Evolutionary conservation across 73 alveolate genomes (phyloP).

Genomic region (Blepharisma stoltei): DNA sequence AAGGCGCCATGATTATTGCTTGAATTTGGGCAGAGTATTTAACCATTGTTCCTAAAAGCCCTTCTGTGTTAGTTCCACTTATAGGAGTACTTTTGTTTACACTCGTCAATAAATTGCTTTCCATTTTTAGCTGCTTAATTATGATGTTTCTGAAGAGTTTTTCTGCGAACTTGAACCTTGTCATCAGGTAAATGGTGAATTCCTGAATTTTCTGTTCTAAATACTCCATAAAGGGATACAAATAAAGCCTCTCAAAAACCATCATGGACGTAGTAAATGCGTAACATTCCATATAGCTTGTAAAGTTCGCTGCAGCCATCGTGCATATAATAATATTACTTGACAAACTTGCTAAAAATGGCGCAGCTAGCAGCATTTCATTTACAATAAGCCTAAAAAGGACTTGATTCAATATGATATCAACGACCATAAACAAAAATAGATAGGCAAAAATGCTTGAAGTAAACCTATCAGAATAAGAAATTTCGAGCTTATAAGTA

Average conservation of each 20-base stretch:
- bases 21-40: slow-evolving; percentile 54
- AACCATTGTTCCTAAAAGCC: slow-evolving; percentile 51
- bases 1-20: slow-evolving; percentile 55
- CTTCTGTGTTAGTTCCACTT: slow-evolving; percentile 66
- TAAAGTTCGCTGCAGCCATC: slow-evolving; percentile 65
- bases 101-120: slow-evolving; percentile 40
- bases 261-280: slow-evolving; percentile 47
- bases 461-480: slow-evolving; percentile 48
- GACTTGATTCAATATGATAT: slow-evolving; percentile 42
- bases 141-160: slow-evolving; percentile 40
- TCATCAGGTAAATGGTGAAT: slow-evolving; percentile 38
- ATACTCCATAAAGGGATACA: slow-evolving; percentile 62
- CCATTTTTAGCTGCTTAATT: slow-evolving; percentile 42
- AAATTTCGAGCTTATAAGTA: slow-evolving; percentile 53
- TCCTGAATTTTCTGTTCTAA: slow-evolving; percentile 46
- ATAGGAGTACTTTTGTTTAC: slow-evolving; percentile 46
- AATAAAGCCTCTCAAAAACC: slow-evolving; percentile 48
- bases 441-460: slow-evolving; percentile 44
- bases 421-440: slow-evolving; percentile 36
- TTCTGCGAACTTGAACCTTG: slow-evolving; percentile 37
- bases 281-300: slow-evolving; percentile 49
- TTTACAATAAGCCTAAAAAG: slow-evolving; percentile 53
- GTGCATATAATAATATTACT: slow-evolving; percentile 54
- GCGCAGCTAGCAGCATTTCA: slow-evolving; percentile 58
- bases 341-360: slow-evolving; percentile 52